A percentile compares a stretch with the other conserved stretches of the same genome.
Conservation (phyloP, 2,329 filamentous ascomycete species). For the Cordyceps sp. region DNA sequence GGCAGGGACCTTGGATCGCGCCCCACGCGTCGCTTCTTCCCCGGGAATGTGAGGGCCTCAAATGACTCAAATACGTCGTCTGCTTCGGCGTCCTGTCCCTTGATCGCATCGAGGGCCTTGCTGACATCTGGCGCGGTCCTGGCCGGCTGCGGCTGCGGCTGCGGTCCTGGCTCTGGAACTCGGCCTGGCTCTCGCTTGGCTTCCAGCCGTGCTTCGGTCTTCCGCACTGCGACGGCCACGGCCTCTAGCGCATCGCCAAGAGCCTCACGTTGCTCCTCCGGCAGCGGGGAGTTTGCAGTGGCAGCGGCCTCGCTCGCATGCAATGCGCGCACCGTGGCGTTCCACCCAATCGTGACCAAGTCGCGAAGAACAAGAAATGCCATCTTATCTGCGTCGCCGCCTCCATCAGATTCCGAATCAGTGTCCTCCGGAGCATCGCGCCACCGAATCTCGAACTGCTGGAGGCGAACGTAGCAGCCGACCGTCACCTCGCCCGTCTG, state of each 20-base stretch:
- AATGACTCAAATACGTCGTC: conserved; percentile 21
- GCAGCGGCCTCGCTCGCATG: too few species aligned
- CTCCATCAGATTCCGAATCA: neutral
- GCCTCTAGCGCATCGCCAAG: too few species aligned
- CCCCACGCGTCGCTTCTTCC: conserved; percentile 1
- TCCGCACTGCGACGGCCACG: too few species aligned
- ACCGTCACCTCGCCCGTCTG: conserved; percentile 25
- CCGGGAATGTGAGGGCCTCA: conserved; percentile 17
- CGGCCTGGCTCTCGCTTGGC: too few species aligned
- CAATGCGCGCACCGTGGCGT: conserved; percentile 19
- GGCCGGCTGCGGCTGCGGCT: too few species aligned
- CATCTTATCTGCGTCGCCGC: conserved; percentile 15
- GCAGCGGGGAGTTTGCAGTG: too few species aligned
- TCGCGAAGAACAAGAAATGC: conserved; percentile 29
- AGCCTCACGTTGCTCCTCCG: neutral
- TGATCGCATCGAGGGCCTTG: too few species aligned
- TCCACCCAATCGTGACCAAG: conserved; percentile 29
- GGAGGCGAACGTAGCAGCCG: conserved; percentile 32
- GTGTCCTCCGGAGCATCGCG: conserved; percentile 3
- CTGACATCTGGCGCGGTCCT: too few species aligned
- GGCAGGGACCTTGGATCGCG: neutral
- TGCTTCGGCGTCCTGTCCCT: conserved; percentile 8
- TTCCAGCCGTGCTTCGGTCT: too few species aligned
- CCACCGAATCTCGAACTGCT: conserved; percentile 20
- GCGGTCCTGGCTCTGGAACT: too few species aligned